A percentile compares a stretch with the other conserved stretches of the same genome.
These are phyloP conservation scores for Penicillium lividum DNA, from an alignment of 495 filamentous ascomycete genomes.

Conservation along the genomic window DNA sequence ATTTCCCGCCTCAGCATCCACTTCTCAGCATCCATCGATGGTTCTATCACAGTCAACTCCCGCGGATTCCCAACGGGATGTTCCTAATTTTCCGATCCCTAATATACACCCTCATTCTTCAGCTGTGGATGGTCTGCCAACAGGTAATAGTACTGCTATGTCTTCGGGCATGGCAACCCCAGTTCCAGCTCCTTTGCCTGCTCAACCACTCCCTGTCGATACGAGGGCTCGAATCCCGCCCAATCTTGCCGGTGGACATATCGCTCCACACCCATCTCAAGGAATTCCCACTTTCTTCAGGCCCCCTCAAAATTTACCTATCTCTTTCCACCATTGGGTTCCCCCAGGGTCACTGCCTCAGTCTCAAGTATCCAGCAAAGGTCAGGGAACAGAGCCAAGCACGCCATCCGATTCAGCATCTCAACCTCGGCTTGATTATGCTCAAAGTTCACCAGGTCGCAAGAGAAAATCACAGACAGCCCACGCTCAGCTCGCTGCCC, in stretches of 20 bases:
- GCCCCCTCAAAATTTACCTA: constrained; percentile 5
- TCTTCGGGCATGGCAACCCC: neutral
- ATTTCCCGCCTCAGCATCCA: neutral
- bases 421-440: neutral
- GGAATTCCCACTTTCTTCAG: neutral
- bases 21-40: constrained; percentile 7
- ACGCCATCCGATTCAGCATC: neutral
- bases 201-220: constrained; percentile 3
- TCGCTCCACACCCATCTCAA: constrained; percentile 1
- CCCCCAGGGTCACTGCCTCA: constrained; percentile 7
- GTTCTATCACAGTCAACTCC: neutral
- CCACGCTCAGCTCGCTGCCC: neutral
- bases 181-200: neutral
- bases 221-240: neutral
- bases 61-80: neutral
- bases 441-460: neutral
- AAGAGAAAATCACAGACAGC: constrained; percentile 4
- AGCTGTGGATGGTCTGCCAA: neutral
- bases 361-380: neutral
- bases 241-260: neutral
- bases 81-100: neutral
- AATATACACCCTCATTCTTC: neutral
- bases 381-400: neutral
- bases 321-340: constrained; percentile 18
- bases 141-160: neutral